A percentile compares a stretch with the other conserved stretches of the same genome.
Conservation (phyloP, 805 yeast species). For the Candida maltosa region DNA sequence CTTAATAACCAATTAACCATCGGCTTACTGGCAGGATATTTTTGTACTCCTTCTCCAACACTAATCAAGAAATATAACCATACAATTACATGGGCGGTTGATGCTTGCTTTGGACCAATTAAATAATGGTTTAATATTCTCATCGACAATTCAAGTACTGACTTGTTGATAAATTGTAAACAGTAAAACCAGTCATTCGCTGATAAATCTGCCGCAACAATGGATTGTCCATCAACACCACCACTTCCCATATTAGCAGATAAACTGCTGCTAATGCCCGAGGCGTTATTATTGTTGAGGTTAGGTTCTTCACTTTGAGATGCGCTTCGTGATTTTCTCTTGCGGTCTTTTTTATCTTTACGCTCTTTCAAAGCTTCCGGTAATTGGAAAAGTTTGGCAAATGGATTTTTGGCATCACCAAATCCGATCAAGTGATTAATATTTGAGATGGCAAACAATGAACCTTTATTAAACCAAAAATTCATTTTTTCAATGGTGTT, state of each 20-base stretch:
- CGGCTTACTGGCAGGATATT: conserved; percentile 42
- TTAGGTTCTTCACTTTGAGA: conserved; percentile 10
- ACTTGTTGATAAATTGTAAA: conserved; percentile 53
- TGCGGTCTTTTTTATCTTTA: conserved; percentile 67
- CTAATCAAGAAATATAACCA: conserved; percentile 74
- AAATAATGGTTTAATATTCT: conserved; percentile 64
- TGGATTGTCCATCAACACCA: conserved; percentile 29
- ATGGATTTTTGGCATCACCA: conserved; percentile 73
- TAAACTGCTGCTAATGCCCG: too few relatives aligned
- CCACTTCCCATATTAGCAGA: conserved; percentile 3
- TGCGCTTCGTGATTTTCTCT: conserved; percentile 40
- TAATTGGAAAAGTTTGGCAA: conserved; percentile 68
- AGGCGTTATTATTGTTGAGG: conserved; percentile 4
- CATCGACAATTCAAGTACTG: conserved; percentile 66
- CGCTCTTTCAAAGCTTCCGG: conserved; percentile 72
- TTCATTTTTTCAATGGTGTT: conserved; percentile 48
- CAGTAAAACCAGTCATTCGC: conserved; percentile 54
- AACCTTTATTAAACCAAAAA: conserved; percentile 75
- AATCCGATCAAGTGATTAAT: conserved; percentile 73
- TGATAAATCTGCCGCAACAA: conserved; percentile 33
- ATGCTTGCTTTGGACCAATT: conserved; percentile 66
- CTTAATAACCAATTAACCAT: conserved; percentile 51
- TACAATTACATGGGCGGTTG: conserved; percentile 70
- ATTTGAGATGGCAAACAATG: conserved; percentile 73
- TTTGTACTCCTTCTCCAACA: conserved; percentile 52